Evolutionary conservation across 768 basidiomycete genomes (phyloP).

Genomic region (Auricularia auricula-judae): DNA sequence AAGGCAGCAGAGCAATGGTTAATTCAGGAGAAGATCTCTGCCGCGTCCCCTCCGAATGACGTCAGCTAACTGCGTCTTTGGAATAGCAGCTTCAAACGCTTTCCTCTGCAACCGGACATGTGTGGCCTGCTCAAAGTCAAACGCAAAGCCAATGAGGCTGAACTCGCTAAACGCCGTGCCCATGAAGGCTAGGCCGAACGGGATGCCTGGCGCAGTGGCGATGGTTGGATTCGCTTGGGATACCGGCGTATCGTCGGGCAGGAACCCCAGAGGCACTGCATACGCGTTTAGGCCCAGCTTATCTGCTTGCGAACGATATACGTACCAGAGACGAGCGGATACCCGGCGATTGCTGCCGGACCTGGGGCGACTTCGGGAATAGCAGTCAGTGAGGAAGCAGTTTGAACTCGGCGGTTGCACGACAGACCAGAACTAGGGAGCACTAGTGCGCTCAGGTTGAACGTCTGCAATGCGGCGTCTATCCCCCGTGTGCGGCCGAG

Average conservation of each 20-base stretch:
- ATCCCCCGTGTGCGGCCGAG: constrained; percentile 23
- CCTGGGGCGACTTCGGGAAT: constrained; percentile 3
- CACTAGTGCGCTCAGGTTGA: constrained; percentile 23
- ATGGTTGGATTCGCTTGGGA: constrained; percentile 26
- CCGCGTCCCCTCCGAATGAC: too few species aligned
- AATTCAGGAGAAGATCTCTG: too few species aligned
- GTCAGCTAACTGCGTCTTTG: too few species aligned
- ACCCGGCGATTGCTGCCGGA: constrained; percentile 15
- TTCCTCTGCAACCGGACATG: constrained; percentile 13
- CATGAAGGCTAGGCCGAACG: constrained; percentile 52
- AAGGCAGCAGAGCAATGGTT: too few species aligned
- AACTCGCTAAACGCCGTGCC: constrained; percentile 53
- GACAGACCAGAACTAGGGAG: constrained; percentile 22
- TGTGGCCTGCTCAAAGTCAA: constrained; percentile 57
- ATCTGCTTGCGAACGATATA: constrained; percentile 9
- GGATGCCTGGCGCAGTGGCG: constrained; percentile 43
- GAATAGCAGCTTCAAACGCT: too few species aligned
- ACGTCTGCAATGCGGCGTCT: constrained; percentile 20
- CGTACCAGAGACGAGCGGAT: constrained; percentile 15
- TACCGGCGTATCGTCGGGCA: constrained; percentile 29
- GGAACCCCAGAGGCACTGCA: constrained; percentile 50
- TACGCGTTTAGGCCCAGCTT: not conserved
- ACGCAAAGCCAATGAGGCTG: constrained; percentile 46
- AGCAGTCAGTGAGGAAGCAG: not conserved
- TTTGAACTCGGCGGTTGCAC: not conserved